phyloP scores from a whole-genome alignment of 2,329 filamentous ascomycete species.

The Magnaporthiopsis poae region DNA sequence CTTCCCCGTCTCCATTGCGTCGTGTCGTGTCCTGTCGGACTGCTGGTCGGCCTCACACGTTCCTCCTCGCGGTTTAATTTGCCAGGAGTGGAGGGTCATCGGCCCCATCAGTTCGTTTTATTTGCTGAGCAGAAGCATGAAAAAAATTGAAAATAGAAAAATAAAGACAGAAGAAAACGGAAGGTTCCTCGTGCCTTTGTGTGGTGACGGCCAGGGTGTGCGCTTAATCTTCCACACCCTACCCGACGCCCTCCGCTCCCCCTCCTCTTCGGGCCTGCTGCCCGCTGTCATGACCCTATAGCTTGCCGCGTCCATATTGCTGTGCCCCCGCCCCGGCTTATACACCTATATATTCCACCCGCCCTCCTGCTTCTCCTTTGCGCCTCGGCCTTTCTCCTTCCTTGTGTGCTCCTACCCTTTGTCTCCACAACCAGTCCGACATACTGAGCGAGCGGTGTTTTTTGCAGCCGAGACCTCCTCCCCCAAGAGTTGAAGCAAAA shows the following conservation, averaged over 20 bases:
- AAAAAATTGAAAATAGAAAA: no score
- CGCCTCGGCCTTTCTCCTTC: background rate
- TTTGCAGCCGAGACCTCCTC: background rate
- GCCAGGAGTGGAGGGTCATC: background rate
- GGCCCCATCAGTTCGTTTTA: background rate
- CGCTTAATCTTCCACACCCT: background rate
- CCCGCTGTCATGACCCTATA: background rate
- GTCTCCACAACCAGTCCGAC: background rate
- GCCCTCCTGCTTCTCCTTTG: background rate
- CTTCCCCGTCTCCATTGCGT: conserved; percentile 1
- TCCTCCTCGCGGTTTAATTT: conserved; percentile 2
- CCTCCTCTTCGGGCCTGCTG: background rate
- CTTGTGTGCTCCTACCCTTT: background rate
- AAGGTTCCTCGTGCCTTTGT: background rate
- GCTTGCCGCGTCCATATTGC: background rate
- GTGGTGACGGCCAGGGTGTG: background rate
- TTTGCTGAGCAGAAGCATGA: background rate
- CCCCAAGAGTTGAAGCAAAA: background rate
- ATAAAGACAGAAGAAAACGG: background rate
- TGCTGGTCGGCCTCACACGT: background rate
- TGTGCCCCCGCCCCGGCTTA: background rate
- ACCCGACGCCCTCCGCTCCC: background rate
- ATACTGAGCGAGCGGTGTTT: background rate
- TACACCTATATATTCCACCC: background rate
- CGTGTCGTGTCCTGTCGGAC: background rate